Percentiles rank a stretch among this genome's conserved stretches.
Conservation (phyloP, 495 filamentous ascomycete genomes). For the Tirmania nivea region DNA sequence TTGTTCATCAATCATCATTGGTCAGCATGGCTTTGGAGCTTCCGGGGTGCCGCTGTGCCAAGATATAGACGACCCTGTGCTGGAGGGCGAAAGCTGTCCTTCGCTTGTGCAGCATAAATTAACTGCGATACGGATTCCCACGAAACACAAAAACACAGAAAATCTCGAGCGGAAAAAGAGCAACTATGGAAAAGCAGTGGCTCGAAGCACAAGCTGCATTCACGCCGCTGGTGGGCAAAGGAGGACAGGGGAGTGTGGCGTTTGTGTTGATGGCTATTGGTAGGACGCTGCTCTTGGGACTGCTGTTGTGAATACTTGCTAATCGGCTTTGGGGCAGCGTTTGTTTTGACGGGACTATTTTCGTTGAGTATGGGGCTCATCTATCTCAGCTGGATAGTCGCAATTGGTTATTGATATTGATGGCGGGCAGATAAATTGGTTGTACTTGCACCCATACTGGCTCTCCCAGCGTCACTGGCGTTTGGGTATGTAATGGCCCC, state of each 20-base stretch:
- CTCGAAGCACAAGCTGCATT: slow-evolving; percentile 37
- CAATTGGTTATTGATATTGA: not conserved
- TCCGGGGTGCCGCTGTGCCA: too few species aligned
- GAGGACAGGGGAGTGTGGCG: slow-evolving; percentile 61
- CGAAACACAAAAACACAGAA: too few species aligned
- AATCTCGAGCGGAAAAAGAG: not conserved
- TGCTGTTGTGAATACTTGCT: not conserved
- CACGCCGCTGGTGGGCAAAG: slow-evolving; percentile 57
- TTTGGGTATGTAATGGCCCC: slow-evolving; percentile 48
- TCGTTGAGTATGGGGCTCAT: slow-evolving; percentile 4
- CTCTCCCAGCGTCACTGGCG: slow-evolving; percentile 66
- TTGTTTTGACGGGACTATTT: slow-evolving; percentile 15
- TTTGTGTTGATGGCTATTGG: slow-evolving; percentile 54
- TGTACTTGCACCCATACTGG: slow-evolving; percentile 49
- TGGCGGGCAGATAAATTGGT: not conserved
- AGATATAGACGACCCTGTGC: too few species aligned
- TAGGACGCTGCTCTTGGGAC: slow-evolving; percentile 5
- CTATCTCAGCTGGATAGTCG: slow-evolving; percentile 1
- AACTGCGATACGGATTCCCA: too few species aligned
- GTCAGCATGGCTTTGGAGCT: too few species aligned
- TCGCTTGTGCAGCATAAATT: too few species aligned
- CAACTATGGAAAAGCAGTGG: not conserved
- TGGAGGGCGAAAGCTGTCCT: too few species aligned
- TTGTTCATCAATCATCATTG: too few species aligned
- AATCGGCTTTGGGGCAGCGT: slow-evolving; percentile 1